Base-by-base conservation (phyloP, 257 asterid genomes). In the Nicotiana sylvestris region DNA sequence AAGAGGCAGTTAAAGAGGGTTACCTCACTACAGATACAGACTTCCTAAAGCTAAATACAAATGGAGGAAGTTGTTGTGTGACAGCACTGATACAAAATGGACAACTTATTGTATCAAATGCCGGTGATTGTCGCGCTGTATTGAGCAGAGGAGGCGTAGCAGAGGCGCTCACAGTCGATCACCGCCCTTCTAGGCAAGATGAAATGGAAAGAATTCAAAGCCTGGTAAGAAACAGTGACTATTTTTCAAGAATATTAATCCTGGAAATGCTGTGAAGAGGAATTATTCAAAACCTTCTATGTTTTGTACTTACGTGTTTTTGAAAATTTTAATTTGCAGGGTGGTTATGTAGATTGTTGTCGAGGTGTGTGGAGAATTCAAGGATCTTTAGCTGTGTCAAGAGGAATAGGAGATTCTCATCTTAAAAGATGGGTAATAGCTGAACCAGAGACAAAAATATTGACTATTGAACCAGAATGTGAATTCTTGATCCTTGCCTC, bases 331-430 rank as follows among this genome's bases (percentile, higher is more conserved):
- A 11, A 53, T 61, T 65, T 82, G 68, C 49, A 93, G 97, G 97
- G 98, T 89, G 98, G 98, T 25, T 91, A 89, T 86, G 94, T 94
- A 82, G 97, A 93, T 81, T 88, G 89, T 65, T 86, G 91, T 89
- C 90, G 82, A 49, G 98, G 98, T 82, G 96, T 89, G 82, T 95
- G 98, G 95, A 93, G 98, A 81, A 92, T 93, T 3, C 97, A 91
- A 64, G 98, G 97, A 81, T 89, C 97, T 61, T 96, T 94, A 43
- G 97, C 97, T 81, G 92, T 94, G 21, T 89, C 98, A 1, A 84
- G 97, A 87, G 96, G 96, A 25, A 91, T 95, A 39, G 98, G 97
- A 55, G 97, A 95, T 85, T 58, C 92, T 9, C 90, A 86, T 89
- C 93, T 93, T 69, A 93, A 93, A 70, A 82, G 86, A 81, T 94